Evolutionary conservation across 2,329 filamentous ascomycete species (phyloP), one percentile per base, ranked within the genome.

Genomic region (Cladosporium sp.): DNA sequence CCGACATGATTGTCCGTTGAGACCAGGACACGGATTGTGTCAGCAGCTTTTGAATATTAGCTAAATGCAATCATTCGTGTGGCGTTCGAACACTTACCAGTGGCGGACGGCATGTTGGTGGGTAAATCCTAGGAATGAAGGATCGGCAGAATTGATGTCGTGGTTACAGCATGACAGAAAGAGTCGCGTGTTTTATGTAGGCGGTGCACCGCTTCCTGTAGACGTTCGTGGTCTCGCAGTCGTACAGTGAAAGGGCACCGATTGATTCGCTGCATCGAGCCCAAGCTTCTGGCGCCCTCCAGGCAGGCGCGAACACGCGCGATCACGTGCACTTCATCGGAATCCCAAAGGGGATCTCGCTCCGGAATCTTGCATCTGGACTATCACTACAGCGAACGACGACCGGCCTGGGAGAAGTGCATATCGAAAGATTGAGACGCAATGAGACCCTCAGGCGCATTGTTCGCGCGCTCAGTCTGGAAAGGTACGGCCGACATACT

Each of bases 1-100:
- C 95, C 95, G 68, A 99, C 95, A 90, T 99, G 95, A 73, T 96
- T 98, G 78, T 99, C 95, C 18, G 94, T 98, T 47, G 95, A 90
- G 67, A 99, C 86, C 44, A 99, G 88, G 71, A 99, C 95, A 70
- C 92, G 92, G 75, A 99, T 97, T 0, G 92, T 96, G 80, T 99
- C 92, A 47, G 64, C 32, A 12, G 64, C 64, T 65, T 34, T 41
- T 44, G 5, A 8, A 24, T 15, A 15, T 60, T 47, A 60, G 55
- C 26, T 18, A n/a, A 21, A 47, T 24, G 52, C 14, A 24, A 41
- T n/a, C 32, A 21, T 10, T 15, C 12, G 2, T 28, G 28, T 65
- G 52, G 62, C 54, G 24, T 38, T 57, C 7, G 26, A 47, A 51
- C 34, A 51, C 62, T 65, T 51, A 51, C 62, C 51, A 30, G 15